Base-by-base conservation (phyloP, 148 eudicot genomes). In the Beta vulgaris region DNA sequence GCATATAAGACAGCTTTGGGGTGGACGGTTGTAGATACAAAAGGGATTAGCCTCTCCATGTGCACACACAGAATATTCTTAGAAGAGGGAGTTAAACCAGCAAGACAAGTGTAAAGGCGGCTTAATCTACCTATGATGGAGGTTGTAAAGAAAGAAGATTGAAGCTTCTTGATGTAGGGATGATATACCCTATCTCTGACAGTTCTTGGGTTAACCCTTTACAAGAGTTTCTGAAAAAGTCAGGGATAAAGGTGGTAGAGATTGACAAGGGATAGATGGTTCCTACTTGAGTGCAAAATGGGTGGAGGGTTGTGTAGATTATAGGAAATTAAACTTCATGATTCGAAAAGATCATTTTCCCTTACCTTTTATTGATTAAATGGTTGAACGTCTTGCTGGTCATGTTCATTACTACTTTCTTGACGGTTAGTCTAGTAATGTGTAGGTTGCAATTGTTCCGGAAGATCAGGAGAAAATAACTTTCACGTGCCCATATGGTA, bases 41-140 rank as follows among this genome's bases (percentile, higher is more conserved):
- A 37, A 37, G 40, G 40, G 40, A 37, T 37, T 37, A 37, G 40
- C 40, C 40, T 7, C 40, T 37, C 40, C 40, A 37, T 37, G 40
- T 37, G 40, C 7, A 37, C 7, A 7, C 40, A 37, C 40, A 37
- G 3, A 37, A 7, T 37, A 3, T 37, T 37, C 3, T 37, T 37
- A 37, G 40, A 37, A 37, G 40, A 37, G 40, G 40, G 0, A 37
- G 7, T 7, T 37, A 68, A 73, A 67, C 77, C 82, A 16, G 68
- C 57, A 3, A 16, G 48, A 1, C 60, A 79, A 58, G 65, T 48
- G 2, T 69, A 74, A 68, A 54, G 74, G 12, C 8, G 70, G 7
- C 37, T 80, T 34, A 69, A 69, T 43, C 79, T 65, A 11, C 68
- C 78, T 18, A 51, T 36, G 66, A 54, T 58, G 77, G 78, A 80